Evolutionary conservation across 305 asterid species (phyloP), one percentile per base, ranked within the genome.

Genomic region (Fraxinus latifolia): DNA sequence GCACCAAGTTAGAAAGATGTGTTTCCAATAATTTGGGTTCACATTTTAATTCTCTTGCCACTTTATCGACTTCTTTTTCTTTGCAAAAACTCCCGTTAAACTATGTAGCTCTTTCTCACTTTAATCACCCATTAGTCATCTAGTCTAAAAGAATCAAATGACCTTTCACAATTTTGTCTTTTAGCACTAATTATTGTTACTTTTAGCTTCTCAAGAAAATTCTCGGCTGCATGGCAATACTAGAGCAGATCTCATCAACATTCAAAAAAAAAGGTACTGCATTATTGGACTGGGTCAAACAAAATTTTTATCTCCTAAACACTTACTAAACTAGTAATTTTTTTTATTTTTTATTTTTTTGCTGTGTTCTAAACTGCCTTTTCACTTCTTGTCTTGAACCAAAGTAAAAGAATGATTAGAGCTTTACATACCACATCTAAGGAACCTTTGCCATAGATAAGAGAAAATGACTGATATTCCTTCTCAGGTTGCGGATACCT

Each of bases 391-490:
- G 12, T 15, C 12, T 70, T 29, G 75, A 70, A 67, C 32, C 17
- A 12, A 70, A 70, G 75, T 70, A 70, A 70, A 17, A 33, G 77
- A 82, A 12, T 9, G 50, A 76, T 47, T 27, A 9, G 73, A 67
- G 73, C 37, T 77, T 53, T 77, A 77, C 91, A 68, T 80, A 93
- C 97, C 95, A 93, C 87, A 87, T 93, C 96, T 89, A 91, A 88
- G 67, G 97, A 90, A 55, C 85, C 85, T 17, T 86, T 88, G 39
- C 90, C 92, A 87, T 93, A 85, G 84, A 90, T 81, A 81, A 93
- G 94, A 85, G 97, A 91, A 87, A 93, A 93, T 76, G 97, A 91
- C 80, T 91, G 97, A 80, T 93, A 91, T 80, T 93, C 97, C 87
- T 90, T 93, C 86, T 93, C 96, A 76, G 97, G 96, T 71, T 87